These are phyloP conservation scores for Metarhizium album DNA, from an alignment of 2,329 filamentous ascomycete species.

Conservation along the genomic window DNA sequence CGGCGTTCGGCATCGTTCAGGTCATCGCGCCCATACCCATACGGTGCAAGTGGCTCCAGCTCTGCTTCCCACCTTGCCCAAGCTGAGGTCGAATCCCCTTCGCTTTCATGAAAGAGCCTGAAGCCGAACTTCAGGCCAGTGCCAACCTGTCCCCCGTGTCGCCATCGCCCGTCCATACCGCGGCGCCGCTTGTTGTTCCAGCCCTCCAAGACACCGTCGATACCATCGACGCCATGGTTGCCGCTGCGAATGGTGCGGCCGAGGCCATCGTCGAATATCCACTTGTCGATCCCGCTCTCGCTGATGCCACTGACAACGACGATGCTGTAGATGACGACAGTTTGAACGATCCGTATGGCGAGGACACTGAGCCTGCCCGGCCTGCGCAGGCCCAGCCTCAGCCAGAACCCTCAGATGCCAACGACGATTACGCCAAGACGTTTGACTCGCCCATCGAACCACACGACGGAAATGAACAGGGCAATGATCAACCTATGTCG, in stretches of 20 bases:
- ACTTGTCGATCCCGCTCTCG: constrained; percentile 13
- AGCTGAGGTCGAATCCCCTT: constrained; percentile 3
- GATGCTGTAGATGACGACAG: constrained; percentile 35
- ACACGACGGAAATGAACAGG: constrained; percentile 25
- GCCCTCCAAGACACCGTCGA: constrained; percentile 42
- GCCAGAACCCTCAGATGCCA: constrained; percentile 22
- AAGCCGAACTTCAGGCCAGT: constrained; percentile 39
- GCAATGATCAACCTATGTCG: constrained; percentile 30
- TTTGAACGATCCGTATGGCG: constrained; percentile 36
- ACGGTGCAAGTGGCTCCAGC: background rate
- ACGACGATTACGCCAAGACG: constrained; percentile 40
- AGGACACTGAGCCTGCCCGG: constrained; percentile 21
- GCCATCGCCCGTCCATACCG: constrained; percentile 35
- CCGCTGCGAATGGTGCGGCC: constrained; percentile 19
- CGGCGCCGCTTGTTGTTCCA: constrained; percentile 36
- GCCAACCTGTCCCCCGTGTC: constrained; percentile 42
- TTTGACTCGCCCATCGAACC: constrained; percentile 36
- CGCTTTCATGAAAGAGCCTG: constrained; percentile 34
- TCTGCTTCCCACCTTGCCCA: constrained; percentile 7
- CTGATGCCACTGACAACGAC: constrained; percentile 24
- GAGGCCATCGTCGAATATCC: constrained; percentile 17
- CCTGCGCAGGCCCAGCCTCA: constrained; percentile 14
- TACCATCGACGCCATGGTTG: constrained; percentile 35
- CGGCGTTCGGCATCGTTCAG: background rate
- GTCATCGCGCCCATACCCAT: background rate